Evolutionary conservation across 305 asterid species (phyloP), one percentile per base, ranked within the genome.

Genomic region (Fraxinus sp.): DNA sequence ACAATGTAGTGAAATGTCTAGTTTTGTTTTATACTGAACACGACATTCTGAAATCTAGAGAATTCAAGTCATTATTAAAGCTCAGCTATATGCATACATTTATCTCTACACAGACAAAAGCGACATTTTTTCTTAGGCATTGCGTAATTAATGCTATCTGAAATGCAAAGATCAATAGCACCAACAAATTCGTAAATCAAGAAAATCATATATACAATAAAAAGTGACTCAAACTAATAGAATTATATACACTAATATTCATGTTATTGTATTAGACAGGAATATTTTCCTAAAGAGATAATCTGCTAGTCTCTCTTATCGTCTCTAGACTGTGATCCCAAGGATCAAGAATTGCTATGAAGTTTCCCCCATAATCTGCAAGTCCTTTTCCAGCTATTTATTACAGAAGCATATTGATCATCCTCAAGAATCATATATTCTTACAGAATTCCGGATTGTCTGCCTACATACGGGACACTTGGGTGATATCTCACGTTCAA

Each of bases 401-500:
- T 43, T 11, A 11, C 55, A 43, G n/a, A 43, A 43, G 55, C 5
- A 36, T 62, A 66, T 36, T 0, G 43, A 55, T 36, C 20, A 20
- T 39, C 87, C 80, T 92, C 93, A 94, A 81, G 99, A 90, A 82
- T 91, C 94, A 28, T 90, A 94, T 46, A 96, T 90, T 86, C 98
- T 91, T 59, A 93, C 91, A 2, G 96, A 91, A 82, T 79, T 82
- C 72, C 87, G 82, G 84, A 93, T 88, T 3, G 92, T 2, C 91
- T 94, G 99, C 90, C 97, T 89, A 87, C 98, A 96, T 1, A 94
- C 88, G 2, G 98, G 99, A 79, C 98, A 94, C 86, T 90, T 91
- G 2, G 98, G 97, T 16, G 91, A 79, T 49, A 24, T 66, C 62
- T 91, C 97, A 22, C 92, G 96, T 86, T 90, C 96, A 70, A 96